Base-by-base conservation (phyloP, 441 rosid species). In the Brassica hybrid region DNA sequence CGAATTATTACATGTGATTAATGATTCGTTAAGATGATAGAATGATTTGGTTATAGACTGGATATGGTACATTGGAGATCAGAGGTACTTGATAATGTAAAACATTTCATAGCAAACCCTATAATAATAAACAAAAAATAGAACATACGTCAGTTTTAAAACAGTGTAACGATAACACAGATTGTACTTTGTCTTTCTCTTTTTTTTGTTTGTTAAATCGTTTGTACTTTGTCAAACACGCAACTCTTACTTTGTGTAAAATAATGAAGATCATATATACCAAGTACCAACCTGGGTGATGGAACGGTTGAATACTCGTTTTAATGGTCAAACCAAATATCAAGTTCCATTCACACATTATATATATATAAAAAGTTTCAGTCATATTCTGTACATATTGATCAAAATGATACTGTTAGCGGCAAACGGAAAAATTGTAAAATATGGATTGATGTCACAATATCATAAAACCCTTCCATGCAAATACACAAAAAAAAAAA, bases 281-380 rank as follows among this genome's bases (percentile, higher is more conserved):
- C 19, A 27, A 27, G 32, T 34, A 64, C 67, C 25, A 64, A 38
- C 41, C 41, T 32, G 5, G 10, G 67, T 63, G 45, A 9, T 34
- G 21, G 45, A 62, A 62, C 23, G 2, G 25, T 61, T 61, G 41
- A 61, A 27, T 11, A 61, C 65, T 63, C 45, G 48, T 63, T 32
- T 34, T 5, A 17, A 34, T 16, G 36, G 67, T 64, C 50, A 64
- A 64, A 64, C 12, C 25, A 21, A 34, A 16, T 34, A 63, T 34
- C 7, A 57, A 50, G 18, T 50, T 45, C 14, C 52, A 45, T 12
- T 45, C 48, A 45, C n/a, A 11, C 23, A 21, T 21, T 21, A 21
- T 41, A 41, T 41, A 41, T 36, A 7, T 41, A 41, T 9, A 38
- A 2, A 2, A 9, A 50, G 17, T 45, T 45, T 6, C 52, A 45